Evolutionary conservation across 2,329 filamentous ascomycete species (phyloP).

Genomic region (Ceratocystis eucalypticola): DNA sequence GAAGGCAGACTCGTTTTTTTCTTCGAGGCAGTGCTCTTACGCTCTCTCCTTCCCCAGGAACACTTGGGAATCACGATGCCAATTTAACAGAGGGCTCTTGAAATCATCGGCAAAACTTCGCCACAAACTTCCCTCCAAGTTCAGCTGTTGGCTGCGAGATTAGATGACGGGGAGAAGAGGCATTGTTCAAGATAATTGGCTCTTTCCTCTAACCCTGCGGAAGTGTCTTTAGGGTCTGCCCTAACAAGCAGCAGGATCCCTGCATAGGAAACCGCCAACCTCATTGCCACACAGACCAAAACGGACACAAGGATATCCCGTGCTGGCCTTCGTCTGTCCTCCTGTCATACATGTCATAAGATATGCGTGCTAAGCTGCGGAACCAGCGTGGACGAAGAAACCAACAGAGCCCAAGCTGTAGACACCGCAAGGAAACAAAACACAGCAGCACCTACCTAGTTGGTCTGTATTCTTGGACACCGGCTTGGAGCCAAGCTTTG

Average conservation of each 20-base stretch:
- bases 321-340: neutral
- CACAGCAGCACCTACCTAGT: neutral
- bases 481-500: neutral
- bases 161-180: no score
- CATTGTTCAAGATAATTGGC: no score
- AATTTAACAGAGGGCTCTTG: neutral
- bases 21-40: neutral
- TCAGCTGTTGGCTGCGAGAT: no score
- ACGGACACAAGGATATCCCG: neutral
- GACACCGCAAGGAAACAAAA: neutral
- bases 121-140: neutral
- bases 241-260: neutral
- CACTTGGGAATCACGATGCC: neutral
- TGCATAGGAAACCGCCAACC: neutral
- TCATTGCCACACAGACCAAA: constrained; percentile 1
- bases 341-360: neutral
- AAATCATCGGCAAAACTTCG: neutral
- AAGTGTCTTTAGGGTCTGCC: neutral
- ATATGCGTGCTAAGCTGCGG: neutral
- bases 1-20: no score
- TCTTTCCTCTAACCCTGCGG: no score
- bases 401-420: neutral
- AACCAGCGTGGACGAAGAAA: neutral
- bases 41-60: neutral
- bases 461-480: no score